Percentiles rank a stretch among this genome's conserved stretches.
These are phyloP conservation scores for Botryotinia narcissicola DNA, from an alignment of 2,329 filamentous ascomycete species.

Conservation along the genomic window DNA sequence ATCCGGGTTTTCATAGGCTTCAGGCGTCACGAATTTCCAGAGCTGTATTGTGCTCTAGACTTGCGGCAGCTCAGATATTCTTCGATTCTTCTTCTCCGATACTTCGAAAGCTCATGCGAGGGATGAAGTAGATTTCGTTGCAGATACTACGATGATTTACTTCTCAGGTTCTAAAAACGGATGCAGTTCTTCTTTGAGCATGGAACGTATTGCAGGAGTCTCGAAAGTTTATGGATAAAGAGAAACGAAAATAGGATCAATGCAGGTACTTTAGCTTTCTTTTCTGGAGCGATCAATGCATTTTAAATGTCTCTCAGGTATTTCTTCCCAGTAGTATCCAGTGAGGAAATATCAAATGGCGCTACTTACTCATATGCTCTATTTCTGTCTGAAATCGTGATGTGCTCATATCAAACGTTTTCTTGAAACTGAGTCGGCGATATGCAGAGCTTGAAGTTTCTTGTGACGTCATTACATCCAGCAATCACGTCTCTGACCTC, in stretches of 20 bases:
- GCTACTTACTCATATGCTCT: too few relatives aligned
- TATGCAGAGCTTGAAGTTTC: fast-evolving
- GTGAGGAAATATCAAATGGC: not conserved
- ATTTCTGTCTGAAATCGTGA: fast-evolving
- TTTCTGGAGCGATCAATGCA: not conserved
- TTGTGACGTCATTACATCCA: too few relatives aligned
- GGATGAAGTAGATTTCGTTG: not conserved
- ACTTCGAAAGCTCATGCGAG: not conserved
- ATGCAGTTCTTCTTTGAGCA: not conserved
- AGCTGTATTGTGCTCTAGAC: not conserved
- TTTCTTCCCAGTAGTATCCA: fast-evolving
- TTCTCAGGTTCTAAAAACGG: not conserved
- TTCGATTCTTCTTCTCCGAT: not conserved
- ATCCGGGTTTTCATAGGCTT: not conserved
- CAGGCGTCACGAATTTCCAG: not conserved
- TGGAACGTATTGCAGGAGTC: not conserved
- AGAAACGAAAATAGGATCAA: not conserved
- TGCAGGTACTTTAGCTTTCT: not conserved
- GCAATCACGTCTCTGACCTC: too few relatives aligned
- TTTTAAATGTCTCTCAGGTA: not conserved
- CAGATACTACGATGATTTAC: not conserved
- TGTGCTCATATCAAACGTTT: too few relatives aligned
- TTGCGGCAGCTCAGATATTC: not conserved
- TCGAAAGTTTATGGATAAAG: not conserved
- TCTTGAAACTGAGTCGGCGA: too few relatives aligned